Percentiles rank a stretch among this genome's conserved stretches.
Conservation (phyloP, 345 rosid genomes). For the Camelina sativa region DNA sequence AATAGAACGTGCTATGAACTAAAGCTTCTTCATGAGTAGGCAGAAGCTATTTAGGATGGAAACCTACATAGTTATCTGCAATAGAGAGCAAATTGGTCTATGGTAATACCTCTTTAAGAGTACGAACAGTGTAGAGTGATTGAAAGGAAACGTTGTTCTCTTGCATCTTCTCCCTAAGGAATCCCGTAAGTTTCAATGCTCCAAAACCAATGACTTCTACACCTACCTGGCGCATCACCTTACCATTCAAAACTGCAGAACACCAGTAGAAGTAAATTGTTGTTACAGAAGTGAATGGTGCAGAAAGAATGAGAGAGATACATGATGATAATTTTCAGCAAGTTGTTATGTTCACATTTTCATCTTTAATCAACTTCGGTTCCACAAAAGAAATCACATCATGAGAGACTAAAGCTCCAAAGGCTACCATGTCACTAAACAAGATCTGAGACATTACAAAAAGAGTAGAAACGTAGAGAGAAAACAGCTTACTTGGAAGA, state of each 20-base stretch:
- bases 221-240: slow-evolving; percentile 88
- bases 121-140: slow-evolving; percentile 79
- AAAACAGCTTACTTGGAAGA: slow-evolving; percentile 74
- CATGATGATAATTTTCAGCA: background rate
- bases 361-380: slow-evolving; percentile 25
- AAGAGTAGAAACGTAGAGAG: background rate
- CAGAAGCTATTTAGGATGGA: slow-evolving; percentile 6
- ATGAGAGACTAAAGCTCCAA: background rate
- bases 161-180: slow-evolving; percentile 80
- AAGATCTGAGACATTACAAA: slow-evolving; percentile 4
- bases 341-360: background rate
- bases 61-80: slow-evolving; percentile 17
- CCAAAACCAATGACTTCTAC: slow-evolving; percentile 86
- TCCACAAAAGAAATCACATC: slow-evolving; percentile 1
- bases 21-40: background rate
- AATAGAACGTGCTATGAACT: background rate
- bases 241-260: slow-evolving; percentile 80
- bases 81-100: slow-evolving; percentile 4
- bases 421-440: background rate
- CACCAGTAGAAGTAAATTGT: slow-evolving; percentile 31
- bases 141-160: slow-evolving; percentile 68
- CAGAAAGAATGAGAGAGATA: slow-evolving; percentile 10
- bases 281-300: slow-evolving; percentile 23
- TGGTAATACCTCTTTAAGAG: slow-evolving; percentile 79
- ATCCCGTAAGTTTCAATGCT: slow-evolving; percentile 85